Base-by-base conservation (phyloP, 2,329 filamentous ascomycete genomes). In the Zasmidium angulare region DNA sequence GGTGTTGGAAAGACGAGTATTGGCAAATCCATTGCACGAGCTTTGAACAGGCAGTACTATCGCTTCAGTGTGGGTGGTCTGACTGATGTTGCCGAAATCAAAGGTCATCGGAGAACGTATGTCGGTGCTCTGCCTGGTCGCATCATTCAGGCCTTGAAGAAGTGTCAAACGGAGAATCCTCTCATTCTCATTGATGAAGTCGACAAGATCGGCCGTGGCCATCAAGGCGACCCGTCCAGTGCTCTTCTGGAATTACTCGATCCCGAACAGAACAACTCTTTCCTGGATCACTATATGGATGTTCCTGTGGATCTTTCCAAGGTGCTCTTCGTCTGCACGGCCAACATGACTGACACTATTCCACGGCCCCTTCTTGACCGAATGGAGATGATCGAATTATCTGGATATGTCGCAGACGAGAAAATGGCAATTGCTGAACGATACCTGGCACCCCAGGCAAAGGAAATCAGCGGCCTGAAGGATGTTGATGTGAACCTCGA, bases 1-100 rank as follows among this genome's bases (percentile, higher is more conserved):
- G 95, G 95, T 80, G 95, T 99, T 23, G 95, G 95, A 69, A 99
- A 99, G 82, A 99, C 95, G 2, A 97, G 93, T 75, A 99, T 99
- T 67, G 95, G 95, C 73, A 99, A 99, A 76, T 98, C 93, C 0
- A 97, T 99, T 69, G 95, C 95, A 17, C 86, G 93, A 56, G 96
- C 95, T 24, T 80, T 99, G 59, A 97, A 97, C 77, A 84, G 96
- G 60, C 89, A 99, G 72, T 99, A 99, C 80, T 99, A 99, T 80
- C 86, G 95, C 67, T 99, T 99, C 82, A 97, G 93, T 71, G 95
- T 99, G 9, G 95, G 95, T 72, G 95, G 95, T 68, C 83, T 99
- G 66, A 96, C 93, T 2, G 95, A 99, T 76, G 96, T 99, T 64
- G 95, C 95, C 19, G 95, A 99, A 75, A 98, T 99, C 82, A 99